These are phyloP conservation scores for Prunus padus DNA, from an alignment of 306 rosid genomes.

Conservation along the genomic window DNA sequence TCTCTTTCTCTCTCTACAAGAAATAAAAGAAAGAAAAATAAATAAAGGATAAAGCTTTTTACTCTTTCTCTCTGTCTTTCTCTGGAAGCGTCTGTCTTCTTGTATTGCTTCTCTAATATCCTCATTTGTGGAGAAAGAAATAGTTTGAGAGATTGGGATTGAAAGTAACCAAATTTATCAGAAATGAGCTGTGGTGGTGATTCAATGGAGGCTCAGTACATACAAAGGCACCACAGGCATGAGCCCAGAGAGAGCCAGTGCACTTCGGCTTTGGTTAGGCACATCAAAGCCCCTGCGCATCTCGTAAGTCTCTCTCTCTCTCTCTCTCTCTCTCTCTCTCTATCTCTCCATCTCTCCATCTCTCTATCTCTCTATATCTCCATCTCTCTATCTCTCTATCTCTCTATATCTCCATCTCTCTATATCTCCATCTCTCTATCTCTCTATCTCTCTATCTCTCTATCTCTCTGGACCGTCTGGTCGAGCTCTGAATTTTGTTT, in stretches of 20 bases:
- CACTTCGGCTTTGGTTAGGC: constrained; percentile 82
- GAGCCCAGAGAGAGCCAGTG: constrained; percentile 75
- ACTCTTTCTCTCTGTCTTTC: background rate
- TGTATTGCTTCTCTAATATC: background rate
- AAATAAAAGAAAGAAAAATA: background rate
- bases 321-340: background rate
- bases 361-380: background rate
- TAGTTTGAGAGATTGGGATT: background rate
- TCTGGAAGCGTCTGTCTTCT: constrained; percentile 24
- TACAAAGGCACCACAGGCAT: constrained; percentile 83
- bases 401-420: no score
- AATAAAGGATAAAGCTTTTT: background rate
- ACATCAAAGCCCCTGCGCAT: constrained; percentile 82
- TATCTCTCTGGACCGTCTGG: background rate
- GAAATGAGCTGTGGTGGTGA: constrained; percentile 57
- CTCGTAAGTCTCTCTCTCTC: constrained; percentile 47
- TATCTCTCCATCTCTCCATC: background rate
- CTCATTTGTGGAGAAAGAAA: background rate
- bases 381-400: constrained; percentile 36
- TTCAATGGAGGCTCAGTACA: constrained; percentile 67
- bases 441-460: background rate
- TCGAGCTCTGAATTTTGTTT: background rate
- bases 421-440: constrained; percentile 24
- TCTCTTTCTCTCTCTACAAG: constrained; percentile 24
- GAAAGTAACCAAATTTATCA: background rate